Conservation (phyloP, 2,329 filamentous ascomycete species). For the Xylariaceae sp. region DNA sequence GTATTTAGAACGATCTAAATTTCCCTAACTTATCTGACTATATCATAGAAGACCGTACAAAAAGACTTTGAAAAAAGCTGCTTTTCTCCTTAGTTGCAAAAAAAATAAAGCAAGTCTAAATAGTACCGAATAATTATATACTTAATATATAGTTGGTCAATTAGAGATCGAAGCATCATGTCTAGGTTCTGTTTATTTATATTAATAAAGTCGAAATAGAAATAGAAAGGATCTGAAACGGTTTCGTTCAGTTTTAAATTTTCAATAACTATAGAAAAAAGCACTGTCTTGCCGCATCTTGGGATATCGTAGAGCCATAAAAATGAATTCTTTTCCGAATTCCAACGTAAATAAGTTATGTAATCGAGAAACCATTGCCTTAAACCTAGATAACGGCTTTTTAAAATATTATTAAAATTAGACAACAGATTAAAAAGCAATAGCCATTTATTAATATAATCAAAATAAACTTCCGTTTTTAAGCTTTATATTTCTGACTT, state of each 20-base stretch:
- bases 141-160: constrained; percentile 31
- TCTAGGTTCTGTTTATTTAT: constrained; percentile 31
- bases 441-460: constrained; percentile 28
- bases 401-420: constrained; percentile 32
- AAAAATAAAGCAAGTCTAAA: constrained; percentile 19
- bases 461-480: background rate
- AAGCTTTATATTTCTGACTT: background rate
- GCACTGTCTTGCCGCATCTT: constrained; percentile 40
- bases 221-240: constrained; percentile 23
- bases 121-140: constrained; percentile 7
- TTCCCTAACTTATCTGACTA: constrained; percentile 18
- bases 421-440: constrained; percentile 30
- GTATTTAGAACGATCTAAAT: constrained; percentile 30
- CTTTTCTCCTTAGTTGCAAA: background rate
- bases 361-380: constrained; percentile 35
- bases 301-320: constrained; percentile 38
- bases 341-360: constrained; percentile 31
- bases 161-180: constrained; percentile 34
- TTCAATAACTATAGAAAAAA: constrained; percentile 35
- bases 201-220: constrained; percentile 39
- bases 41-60: background rate
- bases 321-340: constrained; percentile 23
- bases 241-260: constrained; percentile 13
- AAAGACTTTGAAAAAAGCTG: constrained; percentile 1
- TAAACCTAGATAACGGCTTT: constrained; percentile 29